Evolutionary conservation across 306 rosid genomes (phyloP), one percentile per base, ranked within the genome.

Genomic region (Dalbergia oliveri): DNA sequence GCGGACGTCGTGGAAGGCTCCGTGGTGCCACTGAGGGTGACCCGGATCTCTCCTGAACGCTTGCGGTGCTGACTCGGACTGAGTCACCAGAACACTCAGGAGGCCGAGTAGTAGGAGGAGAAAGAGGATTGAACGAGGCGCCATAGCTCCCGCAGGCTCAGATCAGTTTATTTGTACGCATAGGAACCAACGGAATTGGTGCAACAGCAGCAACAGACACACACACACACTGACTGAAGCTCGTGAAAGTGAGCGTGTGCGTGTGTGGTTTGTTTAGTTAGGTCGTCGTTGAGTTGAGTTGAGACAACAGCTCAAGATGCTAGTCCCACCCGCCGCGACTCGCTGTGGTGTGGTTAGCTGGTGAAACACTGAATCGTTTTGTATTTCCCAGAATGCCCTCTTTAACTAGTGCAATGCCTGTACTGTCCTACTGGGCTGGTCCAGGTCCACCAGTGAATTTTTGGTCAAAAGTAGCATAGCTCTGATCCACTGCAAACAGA

Each of bases 1-100:
- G 10, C 91, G 80, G 72, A 95, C 98, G 84, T 92, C 97, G 80
- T 91, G 99, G 87, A 95, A 95, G 81, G 98, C 98, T 3, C 97
- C 84, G 73, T 95, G 99, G 85, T 95, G 99, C 99, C 99, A 95
- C 64, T 95, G 99, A 79, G 92, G 79, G 65, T 90, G 97, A 18
- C 93, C 90, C 4, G 89, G 82, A 54, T 84, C 93, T 91, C 90
- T 78, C 81, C 73, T 76, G 90, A 95, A 95, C 37, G 99, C 89
- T 84, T 93, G 93, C 33, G 88, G 90, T 26, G 90, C 89, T 10
- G 99, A 93, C 54, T 91, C 92, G 81, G 91, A 88, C 4, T 53
- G 92, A 79, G 83, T 79, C 53, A 77, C 62, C 11, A 91, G 87
- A 66, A 90, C 83, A 75, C 69, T 81, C 86, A 90, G 88, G 1